phyloP scores from a whole-genome alignment of 345 rosid species.

The Populus euphratica region DNA sequence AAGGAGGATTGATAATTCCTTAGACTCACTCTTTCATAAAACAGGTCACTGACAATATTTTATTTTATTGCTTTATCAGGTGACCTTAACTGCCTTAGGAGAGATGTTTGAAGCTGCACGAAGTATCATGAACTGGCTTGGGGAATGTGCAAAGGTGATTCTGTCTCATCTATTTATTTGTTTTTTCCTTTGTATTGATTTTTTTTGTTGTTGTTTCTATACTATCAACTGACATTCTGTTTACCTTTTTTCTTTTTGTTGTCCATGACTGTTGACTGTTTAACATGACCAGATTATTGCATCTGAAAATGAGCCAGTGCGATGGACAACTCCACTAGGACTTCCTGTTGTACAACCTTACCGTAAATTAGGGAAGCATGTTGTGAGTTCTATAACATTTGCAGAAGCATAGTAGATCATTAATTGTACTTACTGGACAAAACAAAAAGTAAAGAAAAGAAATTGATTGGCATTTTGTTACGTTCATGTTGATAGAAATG shows the following conservation, averaged over 20 bases:
- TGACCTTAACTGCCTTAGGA: slow-evolving; percentile 77
- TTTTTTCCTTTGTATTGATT: not conserved
- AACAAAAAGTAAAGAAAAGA: too few species aligned
- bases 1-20: not conserved
- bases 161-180: slow-evolving; percentile 7
- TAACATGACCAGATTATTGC: slow-evolving; percentile 64
- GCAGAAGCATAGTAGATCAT: not conserved
- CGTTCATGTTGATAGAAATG: slow-evolving; percentile 3
- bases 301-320: slow-evolving; percentile 79
- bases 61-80: slow-evolving; percentile 42
- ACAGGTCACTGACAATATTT: slow-evolving; percentile 1
- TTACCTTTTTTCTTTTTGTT: not conserved
- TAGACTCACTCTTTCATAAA: not conserved
- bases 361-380: slow-evolving; percentile 61
- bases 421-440: not conserved
- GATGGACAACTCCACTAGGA: slow-evolving; percentile 95
- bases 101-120: slow-evolving; percentile 99
- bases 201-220: not conserved
- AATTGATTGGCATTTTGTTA: not conserved
- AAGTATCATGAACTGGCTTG: slow-evolving; percentile 87
- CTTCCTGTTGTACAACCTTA: slow-evolving; percentile 99
- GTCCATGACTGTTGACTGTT: slow-evolving; percentile 13
- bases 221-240: not conserved
- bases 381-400: slow-evolving; percentile 45
- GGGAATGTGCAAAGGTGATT: slow-evolving; percentile 93